A percentile compares a stretch with the other conserved stretches of the same genome.
Conservation (phyloP, 2,329 filamentous ascomycete species). For the Emergomyces pasteurianus region DNA sequence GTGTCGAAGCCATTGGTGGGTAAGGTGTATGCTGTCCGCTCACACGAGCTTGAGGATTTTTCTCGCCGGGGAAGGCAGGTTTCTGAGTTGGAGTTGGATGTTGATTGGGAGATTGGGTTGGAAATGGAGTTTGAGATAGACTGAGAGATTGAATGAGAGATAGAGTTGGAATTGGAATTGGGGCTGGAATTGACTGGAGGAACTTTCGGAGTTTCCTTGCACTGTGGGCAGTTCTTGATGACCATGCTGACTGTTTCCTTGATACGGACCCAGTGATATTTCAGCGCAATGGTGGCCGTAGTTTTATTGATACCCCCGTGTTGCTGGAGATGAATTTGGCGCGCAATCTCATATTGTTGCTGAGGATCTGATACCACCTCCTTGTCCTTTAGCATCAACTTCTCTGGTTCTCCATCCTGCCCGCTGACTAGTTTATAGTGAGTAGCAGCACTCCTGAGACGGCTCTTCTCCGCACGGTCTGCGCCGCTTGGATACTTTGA, state of each 20-base stretch:
- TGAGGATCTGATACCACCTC: slow-evolving; percentile 88
- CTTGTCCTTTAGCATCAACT: slow-evolving; percentile 93
- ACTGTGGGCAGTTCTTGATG: slow-evolving; percentile 81
- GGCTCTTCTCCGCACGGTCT: slow-evolving; percentile 89
- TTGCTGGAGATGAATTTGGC: slow-evolving; percentile 57
- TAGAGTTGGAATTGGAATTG: background rate
- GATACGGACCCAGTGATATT: slow-evolving; percentile 95
- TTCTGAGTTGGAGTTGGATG: slow-evolving; percentile 3
- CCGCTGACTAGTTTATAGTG: slow-evolving; percentile 71
- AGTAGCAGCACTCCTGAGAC: slow-evolving; percentile 81
- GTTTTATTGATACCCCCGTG: slow-evolving; percentile 98
- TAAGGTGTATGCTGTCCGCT: slow-evolving; percentile 7
- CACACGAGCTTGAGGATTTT: slow-evolving; percentile 6
- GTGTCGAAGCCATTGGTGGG: slow-evolving; percentile 9
- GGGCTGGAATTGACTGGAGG: slow-evolving; percentile 16
- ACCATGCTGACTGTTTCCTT: slow-evolving; percentile 95
- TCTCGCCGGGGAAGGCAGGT: slow-evolving; percentile 13
- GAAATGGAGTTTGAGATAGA: background rate
- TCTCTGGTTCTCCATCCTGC: slow-evolving; percentile 45
- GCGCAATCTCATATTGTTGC: slow-evolving; percentile 80
- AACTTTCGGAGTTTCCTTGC: slow-evolving; percentile 64
- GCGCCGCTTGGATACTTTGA: slow-evolving; percentile 86
- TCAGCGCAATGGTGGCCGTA: slow-evolving; percentile 82
- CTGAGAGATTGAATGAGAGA: background rate
- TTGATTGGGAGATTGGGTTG: background rate